Evolutionary conservation across 2,329 filamentous ascomycete genomes (phyloP).

Genomic region (Sclerotinia trifoliorum): DNA sequence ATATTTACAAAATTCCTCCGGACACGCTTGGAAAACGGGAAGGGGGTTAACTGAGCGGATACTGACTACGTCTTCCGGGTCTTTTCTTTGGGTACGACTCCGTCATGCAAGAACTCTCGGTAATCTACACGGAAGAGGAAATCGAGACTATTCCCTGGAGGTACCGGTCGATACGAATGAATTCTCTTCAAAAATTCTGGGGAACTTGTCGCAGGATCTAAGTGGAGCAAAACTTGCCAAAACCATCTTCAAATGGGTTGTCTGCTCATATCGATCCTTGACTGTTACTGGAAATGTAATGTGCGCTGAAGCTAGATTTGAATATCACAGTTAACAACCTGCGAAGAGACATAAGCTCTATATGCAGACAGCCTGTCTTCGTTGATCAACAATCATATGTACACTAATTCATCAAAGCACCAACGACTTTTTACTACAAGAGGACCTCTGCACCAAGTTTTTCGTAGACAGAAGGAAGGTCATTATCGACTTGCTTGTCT

Average conservation of each 20-base stretch:
- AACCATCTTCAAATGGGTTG: slow-evolving; percentile 37
- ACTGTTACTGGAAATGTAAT: too few relatives aligned
- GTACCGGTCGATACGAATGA: slow-evolving; percentile 37
- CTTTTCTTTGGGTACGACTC: slow-evolving; percentile 23
- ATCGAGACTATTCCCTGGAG: slow-evolving; percentile 28
- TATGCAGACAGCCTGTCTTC: slow-evolving; percentile 40
- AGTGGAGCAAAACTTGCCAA: slow-evolving; percentile 37
- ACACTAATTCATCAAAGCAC: neutral
- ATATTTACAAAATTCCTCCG: neutral
- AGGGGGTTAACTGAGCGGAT: slow-evolving; percentile 16
- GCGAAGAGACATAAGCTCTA: slow-evolving; percentile 32
- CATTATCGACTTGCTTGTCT: neutral
- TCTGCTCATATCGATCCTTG: slow-evolving; percentile 33
- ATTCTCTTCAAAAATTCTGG: slow-evolving; percentile 37
- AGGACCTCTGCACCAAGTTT: neutral
- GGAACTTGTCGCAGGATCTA: neutral
- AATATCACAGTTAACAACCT: slow-evolving; percentile 32
- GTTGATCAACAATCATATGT: slow-evolving; percentile 31
- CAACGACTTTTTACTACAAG: neutral
- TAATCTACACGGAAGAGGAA: slow-evolving; percentile 21
- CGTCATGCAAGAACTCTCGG: slow-evolving; percentile 12
- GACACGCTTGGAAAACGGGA: neutral
- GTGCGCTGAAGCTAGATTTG: slow-evolving; percentile 30
- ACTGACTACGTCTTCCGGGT: slow-evolving; percentile 16
- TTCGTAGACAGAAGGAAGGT: neutral